A percentile compares a stretch with the other conserved stretches of the same genome.
Conservation (phyloP, 805 yeast genomes). For the Metschnikowia santaceciliae region DNA sequence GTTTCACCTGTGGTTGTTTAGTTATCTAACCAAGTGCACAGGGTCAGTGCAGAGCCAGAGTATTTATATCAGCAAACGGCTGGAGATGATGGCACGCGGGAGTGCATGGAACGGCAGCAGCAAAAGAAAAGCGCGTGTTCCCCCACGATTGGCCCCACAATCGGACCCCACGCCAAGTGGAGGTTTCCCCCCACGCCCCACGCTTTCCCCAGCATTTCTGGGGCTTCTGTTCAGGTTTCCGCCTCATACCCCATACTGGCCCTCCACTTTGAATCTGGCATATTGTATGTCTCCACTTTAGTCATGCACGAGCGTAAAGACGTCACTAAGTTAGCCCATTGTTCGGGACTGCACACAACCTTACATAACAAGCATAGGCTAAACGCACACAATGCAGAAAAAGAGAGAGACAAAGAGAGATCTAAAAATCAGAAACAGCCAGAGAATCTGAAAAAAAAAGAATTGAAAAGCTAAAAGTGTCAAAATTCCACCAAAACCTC, state of each 20-base stretch:
- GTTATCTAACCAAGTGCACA: too few species aligned
- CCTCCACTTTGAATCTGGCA: not conserved
- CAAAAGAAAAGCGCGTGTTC: not conserved
- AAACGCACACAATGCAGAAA: too few species aligned
- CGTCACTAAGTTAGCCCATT: too few species aligned
- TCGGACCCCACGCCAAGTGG: not conserved
- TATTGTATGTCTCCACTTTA: not conserved
- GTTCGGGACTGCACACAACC: too few species aligned
- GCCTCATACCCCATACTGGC: not conserved
- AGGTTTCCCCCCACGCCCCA: not conserved
- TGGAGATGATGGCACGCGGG: not conserved
- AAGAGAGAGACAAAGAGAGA: too few species aligned
- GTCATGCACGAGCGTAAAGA: not conserved
- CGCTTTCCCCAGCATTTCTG: not conserved
- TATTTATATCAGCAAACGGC: slow-evolving; percentile 2
- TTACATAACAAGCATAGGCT: too few species aligned
- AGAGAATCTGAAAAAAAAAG: too few species aligned
- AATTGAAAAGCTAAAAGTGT: too few species aligned
- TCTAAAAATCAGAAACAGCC: too few species aligned
- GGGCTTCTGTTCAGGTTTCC: not conserved
- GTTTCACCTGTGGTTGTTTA: too few species aligned
- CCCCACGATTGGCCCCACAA: slow-evolving; percentile 2
- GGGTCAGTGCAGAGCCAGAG: not conserved
- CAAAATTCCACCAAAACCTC: too few species aligned
- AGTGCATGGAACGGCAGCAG: not conserved